These are phyloP conservation scores for Citrullus amarus DNA, from an alignment of 306 rosid genomes.

Conservation along the genomic window DNA sequence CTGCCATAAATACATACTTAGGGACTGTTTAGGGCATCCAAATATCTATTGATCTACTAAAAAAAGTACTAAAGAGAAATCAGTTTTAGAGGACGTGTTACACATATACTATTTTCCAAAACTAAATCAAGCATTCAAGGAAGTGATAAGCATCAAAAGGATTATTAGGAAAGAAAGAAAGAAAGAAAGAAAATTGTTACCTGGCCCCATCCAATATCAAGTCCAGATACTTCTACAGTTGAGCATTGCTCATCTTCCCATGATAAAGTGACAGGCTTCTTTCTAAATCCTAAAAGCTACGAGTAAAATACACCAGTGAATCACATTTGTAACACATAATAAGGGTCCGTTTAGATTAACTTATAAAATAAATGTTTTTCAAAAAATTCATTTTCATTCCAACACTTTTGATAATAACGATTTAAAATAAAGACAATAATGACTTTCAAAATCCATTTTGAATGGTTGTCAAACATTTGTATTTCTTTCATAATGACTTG, in stretches of 20 bases:
- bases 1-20: neutral
- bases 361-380: too few species aligned
- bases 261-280: constrained; percentile 48
- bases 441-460: too few species aligned
- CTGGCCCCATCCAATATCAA: constrained; percentile 99
- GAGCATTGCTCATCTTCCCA: constrained; percentile 57
- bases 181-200: constrained; percentile 24
- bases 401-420: too few species aligned
- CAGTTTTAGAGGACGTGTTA: neutral
- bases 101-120: neutral
- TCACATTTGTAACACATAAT: constrained; percentile 6
- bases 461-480: too few species aligned
- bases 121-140: constrained; percentile 14
- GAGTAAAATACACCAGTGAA: constrained; percentile 19
- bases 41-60: neutral
- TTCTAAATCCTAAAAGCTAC: constrained; percentile 61
- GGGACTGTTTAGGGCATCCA: neutral
- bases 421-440: too few species aligned
- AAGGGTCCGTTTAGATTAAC: too few species aligned
- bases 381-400: too few species aligned
- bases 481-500: too few species aligned
- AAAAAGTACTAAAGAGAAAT: neutral
- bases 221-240: constrained; percentile 76
- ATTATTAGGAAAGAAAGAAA: neutral
- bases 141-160: constrained; percentile 4